Evolutionary conservation across 495 filamentous ascomycete genomes (phyloP).

Genomic region (Penicillium cosmopolitanum): DNA sequence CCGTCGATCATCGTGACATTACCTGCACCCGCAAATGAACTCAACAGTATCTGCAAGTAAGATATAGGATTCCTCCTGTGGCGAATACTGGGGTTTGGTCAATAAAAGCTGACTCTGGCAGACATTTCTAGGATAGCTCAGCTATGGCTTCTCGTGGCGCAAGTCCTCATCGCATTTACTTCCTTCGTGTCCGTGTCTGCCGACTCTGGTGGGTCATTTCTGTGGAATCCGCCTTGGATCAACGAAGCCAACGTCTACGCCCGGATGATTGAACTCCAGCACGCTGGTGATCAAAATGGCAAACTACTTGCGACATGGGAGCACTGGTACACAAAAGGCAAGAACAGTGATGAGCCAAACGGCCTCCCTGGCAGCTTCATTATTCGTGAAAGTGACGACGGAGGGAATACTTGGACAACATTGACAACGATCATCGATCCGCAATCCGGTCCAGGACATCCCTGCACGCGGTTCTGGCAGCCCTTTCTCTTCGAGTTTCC

Average conservation of each 20-base stretch:
- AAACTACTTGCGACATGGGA: conserved; percentile 11
- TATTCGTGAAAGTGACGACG: conserved; percentile 6
- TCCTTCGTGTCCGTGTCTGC: not conserved
- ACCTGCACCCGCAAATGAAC: too few relatives aligned
- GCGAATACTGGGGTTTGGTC: too few relatives aligned
- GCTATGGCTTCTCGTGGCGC: too few relatives aligned
- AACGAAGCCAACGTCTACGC: conserved; percentile 11
- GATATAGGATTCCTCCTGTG: too few relatives aligned
- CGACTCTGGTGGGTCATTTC: not conserved
- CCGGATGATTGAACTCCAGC: conserved; percentile 9
- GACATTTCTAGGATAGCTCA: too few relatives aligned
- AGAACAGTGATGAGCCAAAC: not conserved
- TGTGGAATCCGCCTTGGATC: not conserved
- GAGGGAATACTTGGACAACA: conserved; percentile 1
- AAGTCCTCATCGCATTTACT: too few relatives aligned
- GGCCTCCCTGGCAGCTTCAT: not conserved
- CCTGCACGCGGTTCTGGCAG: conserved; percentile 7
- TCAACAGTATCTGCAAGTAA: too few relatives aligned
- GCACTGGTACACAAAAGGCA: conserved; percentile 7
- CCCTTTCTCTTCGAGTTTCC: conserved; percentile 14
- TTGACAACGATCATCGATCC: not conserved
- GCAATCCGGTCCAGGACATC: not conserved
- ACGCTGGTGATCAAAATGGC: conserved; percentile 6
- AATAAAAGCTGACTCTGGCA: too few relatives aligned
- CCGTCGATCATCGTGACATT: too few relatives aligned